Evolutionary conservation across 352 stramenopile species (phyloP).

Genomic region (Phytopythium mirpurense): DNA sequence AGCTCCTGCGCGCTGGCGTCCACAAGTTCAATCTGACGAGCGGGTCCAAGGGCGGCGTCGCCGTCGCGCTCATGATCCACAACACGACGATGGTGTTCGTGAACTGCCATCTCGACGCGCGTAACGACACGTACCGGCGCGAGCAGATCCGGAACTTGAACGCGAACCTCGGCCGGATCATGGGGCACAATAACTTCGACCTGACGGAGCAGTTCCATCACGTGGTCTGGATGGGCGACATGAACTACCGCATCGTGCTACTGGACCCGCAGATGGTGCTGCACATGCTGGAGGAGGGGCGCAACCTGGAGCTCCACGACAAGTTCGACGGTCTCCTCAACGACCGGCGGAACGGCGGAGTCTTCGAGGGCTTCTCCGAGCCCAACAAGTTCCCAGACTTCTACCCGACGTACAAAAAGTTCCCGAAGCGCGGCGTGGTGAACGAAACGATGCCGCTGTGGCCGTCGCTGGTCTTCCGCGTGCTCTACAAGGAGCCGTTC

Average conservation of each 20-base stretch:
- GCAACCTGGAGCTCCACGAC: conserved; percentile 74
- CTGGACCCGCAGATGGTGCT: conserved; percentile 70
- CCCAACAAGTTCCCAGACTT: conserved; percentile 84
- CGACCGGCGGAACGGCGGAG: conserved; percentile 58
- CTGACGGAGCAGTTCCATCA: conserved; percentile 87
- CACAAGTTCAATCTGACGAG: conserved; percentile 83
- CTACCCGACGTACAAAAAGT: conserved; percentile 89
- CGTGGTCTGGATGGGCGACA: conserved; percentile 87
- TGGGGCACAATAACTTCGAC: conserved; percentile 79
- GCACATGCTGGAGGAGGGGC: conserved; percentile 73
- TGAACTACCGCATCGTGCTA: conserved; percentile 85
- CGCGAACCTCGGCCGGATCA: conserved; percentile 64
- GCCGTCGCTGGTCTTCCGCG: conserved; percentile 69
- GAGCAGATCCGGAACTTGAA: conserved; percentile 83
- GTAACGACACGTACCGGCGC: conserved; percentile 72
- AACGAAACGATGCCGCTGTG: conserved; percentile 62
- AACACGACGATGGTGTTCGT: conserved; percentile 81
- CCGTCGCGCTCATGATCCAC: conserved; percentile 65
- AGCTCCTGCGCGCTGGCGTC: conserved; percentile 61
- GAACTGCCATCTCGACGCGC: conserved; percentile 80
- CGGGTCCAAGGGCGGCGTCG: conserved; percentile 78
- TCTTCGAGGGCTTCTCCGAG: conserved; percentile 82
- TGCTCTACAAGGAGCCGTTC: conserved; percentile 86
- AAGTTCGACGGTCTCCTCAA: conserved; percentile 83
- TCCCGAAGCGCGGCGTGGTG: conserved; percentile 60